phyloP scores from a whole-genome alignment of 306 rosid species.

The Biancaea sappan region DNA sequence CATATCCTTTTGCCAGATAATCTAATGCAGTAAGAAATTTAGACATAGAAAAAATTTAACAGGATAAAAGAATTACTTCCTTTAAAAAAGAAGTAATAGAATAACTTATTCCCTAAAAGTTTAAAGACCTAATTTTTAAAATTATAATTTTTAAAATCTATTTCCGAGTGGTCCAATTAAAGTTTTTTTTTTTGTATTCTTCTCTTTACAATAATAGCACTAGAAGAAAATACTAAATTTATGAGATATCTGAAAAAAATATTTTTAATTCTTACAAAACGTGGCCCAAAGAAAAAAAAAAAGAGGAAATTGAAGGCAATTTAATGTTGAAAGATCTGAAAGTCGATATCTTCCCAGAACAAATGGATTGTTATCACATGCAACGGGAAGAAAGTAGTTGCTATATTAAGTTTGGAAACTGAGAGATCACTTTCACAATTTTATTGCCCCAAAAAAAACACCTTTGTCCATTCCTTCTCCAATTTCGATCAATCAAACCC shows the following conservation, averaged over 20 bases:
- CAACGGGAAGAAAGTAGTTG: slow-evolving; percentile 35
- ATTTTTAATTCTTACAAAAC: not conserved
- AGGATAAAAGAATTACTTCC: no score
- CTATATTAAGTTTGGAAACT: slow-evolving; percentile 31
- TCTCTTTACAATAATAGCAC: not conserved
- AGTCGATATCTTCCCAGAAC: not conserved
- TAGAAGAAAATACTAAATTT: no score
- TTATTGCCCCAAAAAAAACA: slow-evolving; percentile 26
- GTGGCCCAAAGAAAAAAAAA: not conserved
- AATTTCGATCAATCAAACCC: slow-evolving; percentile 6
- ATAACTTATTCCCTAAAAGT: no score
- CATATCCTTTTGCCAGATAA: no score
- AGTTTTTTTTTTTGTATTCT: no score
- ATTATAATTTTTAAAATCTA: no score
- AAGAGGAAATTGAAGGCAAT: not conserved
- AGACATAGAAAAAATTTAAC: no score
- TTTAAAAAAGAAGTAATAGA: no score
- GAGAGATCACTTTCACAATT: slow-evolving; percentile 50
- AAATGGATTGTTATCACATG: slow-evolving; percentile 25
- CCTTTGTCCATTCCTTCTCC: not conserved
- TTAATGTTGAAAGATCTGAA: not conserved
- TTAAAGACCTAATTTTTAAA: no score
- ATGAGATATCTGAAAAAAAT: no score
- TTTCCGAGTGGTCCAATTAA: no score
- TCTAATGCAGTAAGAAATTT: no score